These are phyloP conservation scores for Penicillium lividum DNA, from an alignment of 495 filamentous ascomycete genomes.

Conservation along the genomic window DNA sequence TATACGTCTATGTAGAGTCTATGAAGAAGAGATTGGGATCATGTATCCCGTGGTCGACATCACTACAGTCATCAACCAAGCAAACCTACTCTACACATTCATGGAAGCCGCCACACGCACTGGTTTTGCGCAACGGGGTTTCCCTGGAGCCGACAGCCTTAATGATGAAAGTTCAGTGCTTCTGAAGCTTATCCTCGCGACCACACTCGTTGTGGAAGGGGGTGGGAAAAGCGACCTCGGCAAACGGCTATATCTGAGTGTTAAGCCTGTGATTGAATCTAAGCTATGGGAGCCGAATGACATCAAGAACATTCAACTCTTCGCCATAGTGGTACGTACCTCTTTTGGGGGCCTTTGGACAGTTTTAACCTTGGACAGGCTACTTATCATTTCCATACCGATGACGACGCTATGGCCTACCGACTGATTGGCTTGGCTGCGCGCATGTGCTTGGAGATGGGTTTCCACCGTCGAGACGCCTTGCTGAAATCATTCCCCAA, in stretches of 20 bases:
- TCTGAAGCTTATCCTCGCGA: slow-evolving; percentile 79
- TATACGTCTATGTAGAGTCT: slow-evolving; percentile 66
- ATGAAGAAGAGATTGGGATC: slow-evolving; percentile 80
- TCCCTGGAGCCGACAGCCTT: slow-evolving; percentile 62
- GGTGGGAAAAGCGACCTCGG: slow-evolving; percentile 75
- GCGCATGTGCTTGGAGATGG: slow-evolving; percentile 76
- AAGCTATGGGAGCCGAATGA: slow-evolving; percentile 67
- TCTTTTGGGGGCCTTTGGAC: background rate
- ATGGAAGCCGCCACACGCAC: slow-evolving; percentile 64
- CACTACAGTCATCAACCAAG: slow-evolving; percentile 62
- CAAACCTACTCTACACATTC: slow-evolving; percentile 65
- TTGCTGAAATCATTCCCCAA: slow-evolving; percentile 64
- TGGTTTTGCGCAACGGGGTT: slow-evolving; percentile 55
- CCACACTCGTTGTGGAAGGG: slow-evolving; percentile 69
- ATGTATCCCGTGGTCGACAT: slow-evolving; percentile 86
- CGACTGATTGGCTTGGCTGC: slow-evolving; percentile 73
- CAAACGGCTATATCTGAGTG: slow-evolving; percentile 65
- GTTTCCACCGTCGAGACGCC: slow-evolving; percentile 74
- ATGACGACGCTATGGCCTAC: slow-evolving; percentile 80
- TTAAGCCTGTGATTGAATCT: slow-evolving; percentile 67
- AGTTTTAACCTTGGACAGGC: slow-evolving; percentile 46
- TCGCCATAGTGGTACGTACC: slow-evolving; percentile 64
- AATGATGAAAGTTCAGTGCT: slow-evolving; percentile 67
- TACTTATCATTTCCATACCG: slow-evolving; percentile 81
- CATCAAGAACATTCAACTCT: slow-evolving; percentile 68